Evolutionary conservation across 2,329 filamentous ascomycete genomes (phyloP), one percentile per base, ranked within the genome.

Genomic region (Fusarium illudens): DNA sequence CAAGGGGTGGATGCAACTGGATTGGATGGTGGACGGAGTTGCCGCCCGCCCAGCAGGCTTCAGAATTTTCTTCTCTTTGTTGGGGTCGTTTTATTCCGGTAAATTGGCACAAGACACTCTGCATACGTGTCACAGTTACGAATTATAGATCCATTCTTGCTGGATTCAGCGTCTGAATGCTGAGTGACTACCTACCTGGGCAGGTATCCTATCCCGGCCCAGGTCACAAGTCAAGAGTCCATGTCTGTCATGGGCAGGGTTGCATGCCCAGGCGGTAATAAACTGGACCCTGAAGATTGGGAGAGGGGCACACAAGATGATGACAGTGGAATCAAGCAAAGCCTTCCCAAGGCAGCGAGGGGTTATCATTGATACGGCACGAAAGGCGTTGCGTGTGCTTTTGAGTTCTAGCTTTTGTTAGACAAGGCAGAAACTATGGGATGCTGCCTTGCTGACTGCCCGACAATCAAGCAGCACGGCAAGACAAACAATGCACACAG

Each of bases 11-110:
- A 44, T n/a, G 15, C 39, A 50, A 51, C 60, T 42, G 56, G 39
- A 46, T 49, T 36, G 13, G 44, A 58, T 50, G 39, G 19, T 11
- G 20, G 36, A 51, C 55, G 64, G 46, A 34, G 33, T 44, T 57
- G 30, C 64, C 64, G 64, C 39, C 37, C 52, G 58, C 58, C 58
- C 57, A 27, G 51, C 60, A 73, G 70, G 62, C 71, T 68, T 55
- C 64, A 39, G 17, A 27, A 44, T 70, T 63, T 67, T 46, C 25
- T 17, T 49, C 2, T 10, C 22, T 44, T n/a, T 44, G 37, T 22
- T 42, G 8, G 32, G 33, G 12, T 29, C 11, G 20, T 49, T 33
- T 52, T 49, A 15, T 53, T 59, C 30, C 25, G 48, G 37, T 20
- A 39, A 50, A n/a, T 53, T 48, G 51, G 49, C 60, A 63, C 62